Evolutionary conservation across 306 rosid genomes (phyloP).

Genomic region (Lablab purpureus): DNA sequence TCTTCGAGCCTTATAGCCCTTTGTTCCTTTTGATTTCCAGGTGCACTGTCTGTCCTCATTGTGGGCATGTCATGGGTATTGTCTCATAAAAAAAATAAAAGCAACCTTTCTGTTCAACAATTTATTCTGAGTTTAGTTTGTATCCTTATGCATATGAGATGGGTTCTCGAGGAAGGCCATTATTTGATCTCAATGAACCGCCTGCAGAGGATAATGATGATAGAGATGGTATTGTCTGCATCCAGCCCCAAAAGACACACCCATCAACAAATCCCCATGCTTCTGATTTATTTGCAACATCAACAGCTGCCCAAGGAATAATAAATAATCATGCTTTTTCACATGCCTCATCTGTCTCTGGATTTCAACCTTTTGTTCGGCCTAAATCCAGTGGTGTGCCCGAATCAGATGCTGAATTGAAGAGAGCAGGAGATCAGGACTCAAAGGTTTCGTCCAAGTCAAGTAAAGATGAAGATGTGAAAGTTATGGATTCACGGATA

Average conservation of each 20-base stretch:
- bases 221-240: conserved; percentile 50
- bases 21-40: conserved; percentile 39
- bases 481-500: conserved; percentile 51
- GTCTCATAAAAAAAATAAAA: conserved; percentile 50
- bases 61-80: conserved; percentile 63
- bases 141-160: conserved; percentile 87
- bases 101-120: conserved; percentile 38
- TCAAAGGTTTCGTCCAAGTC: conserved; percentile 49
- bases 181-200: conserved; percentile 98
- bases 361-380: conserved; percentile 94
- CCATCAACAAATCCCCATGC: conserved; percentile 66
- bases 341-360: conserved; percentile 87
- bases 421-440: conserved; percentile 53
- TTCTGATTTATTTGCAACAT: conserved; percentile 59
- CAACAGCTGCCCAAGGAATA: conserved; percentile 67
- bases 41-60: conserved; percentile 5
- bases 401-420: conserved; percentile 59
- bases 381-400: conserved; percentile 59
- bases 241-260: conserved; percentile 78
- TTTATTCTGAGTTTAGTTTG: conserved; percentile 55
- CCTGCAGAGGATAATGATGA: conserved; percentile 87
- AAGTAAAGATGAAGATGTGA: conserved; percentile 54
- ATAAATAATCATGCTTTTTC: conserved; percentile 76
- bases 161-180: conserved; percentile 92
- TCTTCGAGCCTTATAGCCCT: not conserved